Evolutionary conservation across 2,329 filamentous ascomycete genomes (phyloP), one percentile per base, ranked within the genome.

Genomic region (Scytalidium sp.): DNA sequence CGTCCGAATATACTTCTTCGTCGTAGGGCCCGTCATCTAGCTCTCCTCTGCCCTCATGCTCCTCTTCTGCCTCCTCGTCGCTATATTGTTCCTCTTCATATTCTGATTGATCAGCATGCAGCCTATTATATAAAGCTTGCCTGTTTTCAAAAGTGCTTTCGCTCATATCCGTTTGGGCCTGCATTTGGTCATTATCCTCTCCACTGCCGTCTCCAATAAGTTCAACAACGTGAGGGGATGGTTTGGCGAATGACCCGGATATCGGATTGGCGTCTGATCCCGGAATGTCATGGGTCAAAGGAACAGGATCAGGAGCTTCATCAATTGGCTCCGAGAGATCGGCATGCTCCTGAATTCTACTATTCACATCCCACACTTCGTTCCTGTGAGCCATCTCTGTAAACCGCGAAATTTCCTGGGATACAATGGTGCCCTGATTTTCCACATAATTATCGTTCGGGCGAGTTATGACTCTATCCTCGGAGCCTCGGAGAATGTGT

Each of bases 121-220:
- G 7, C 15, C 15, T 46, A 17, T n/a, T n/a, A n/a, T n/a, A n/a
- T n/a, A n/a, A n/a, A n/a, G n/a, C n/a, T n/a, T n/a, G n/a, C n/a
- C n/a, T n/a, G n/a, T n/a, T n/a, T n/a, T n/a, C n/a, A n/a, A n/a
- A n/a, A n/a, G n/a, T n/a, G n/a, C n/a, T n/a, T n/a, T n/a, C n/a
- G n/a, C n/a, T n/a, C n/a, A n/a, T n/a, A n/a, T n/a, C n/a, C n/a
- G n/a, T n/a, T n/a, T n/a, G n/a, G n/a, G n/a, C n/a, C n/a, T n/a
- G n/a, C n/a, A n/a, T n/a, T 10, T 27, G 36, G 9, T 21, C 27
- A 17, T 42, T 29, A 17, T 43, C 41, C 21, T 56, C 50, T 17
- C 56, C 56, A 10, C 55, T 50, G 44, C 50, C 53, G 41, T 52
- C 55, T 43, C 63, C 62, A 3, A 55, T 61, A 21, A 64, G 50